phyloP scores from a whole-genome alignment of 306 rosid genomes.

The Morella rubra region DNA sequence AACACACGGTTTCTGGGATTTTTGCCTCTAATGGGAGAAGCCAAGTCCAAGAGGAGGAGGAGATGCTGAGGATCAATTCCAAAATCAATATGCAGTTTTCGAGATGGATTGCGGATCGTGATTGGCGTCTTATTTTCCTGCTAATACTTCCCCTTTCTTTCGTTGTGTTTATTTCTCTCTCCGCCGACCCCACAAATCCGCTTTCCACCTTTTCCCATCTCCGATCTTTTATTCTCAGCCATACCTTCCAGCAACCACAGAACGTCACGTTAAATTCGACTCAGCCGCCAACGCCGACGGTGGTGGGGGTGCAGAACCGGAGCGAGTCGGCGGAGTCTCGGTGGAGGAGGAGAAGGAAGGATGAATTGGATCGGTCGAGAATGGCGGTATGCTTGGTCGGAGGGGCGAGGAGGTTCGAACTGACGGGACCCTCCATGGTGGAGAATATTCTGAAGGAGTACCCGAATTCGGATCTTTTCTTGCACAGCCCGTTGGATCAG shows the following conservation, averaged over 20 bases:
- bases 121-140: constrained; percentile 52
- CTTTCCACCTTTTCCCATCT: constrained; percentile 37
- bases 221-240: constrained; percentile 33
- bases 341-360: constrained; percentile 24
- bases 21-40: not conserved
- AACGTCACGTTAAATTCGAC: not conserved
- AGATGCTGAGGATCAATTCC: constrained; percentile 33
- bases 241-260: constrained; percentile 18
- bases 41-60: not conserved
- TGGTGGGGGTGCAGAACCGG: not conserved
- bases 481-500: constrained; percentile 61
- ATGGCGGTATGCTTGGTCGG: constrained; percentile 93
- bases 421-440: constrained; percentile 80
- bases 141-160: constrained; percentile 51
- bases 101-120: constrained; percentile 36
- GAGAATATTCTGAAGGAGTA: constrained; percentile 54
- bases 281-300: not conserved
- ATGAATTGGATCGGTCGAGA: constrained; percentile 55
- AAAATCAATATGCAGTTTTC: constrained; percentile 26
- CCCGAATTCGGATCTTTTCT: constrained; percentile 83
- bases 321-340: constrained; percentile 4
- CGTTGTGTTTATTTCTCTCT: constrained; percentile 41
- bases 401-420: constrained; percentile 92
- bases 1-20: no score
- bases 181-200: constrained; percentile 28